Evolutionary conservation across 108 stramenopile species (phyloP), one percentile per base, ranked within the genome.

Genomic region (Cylindrotheca fusiformis): DNA sequence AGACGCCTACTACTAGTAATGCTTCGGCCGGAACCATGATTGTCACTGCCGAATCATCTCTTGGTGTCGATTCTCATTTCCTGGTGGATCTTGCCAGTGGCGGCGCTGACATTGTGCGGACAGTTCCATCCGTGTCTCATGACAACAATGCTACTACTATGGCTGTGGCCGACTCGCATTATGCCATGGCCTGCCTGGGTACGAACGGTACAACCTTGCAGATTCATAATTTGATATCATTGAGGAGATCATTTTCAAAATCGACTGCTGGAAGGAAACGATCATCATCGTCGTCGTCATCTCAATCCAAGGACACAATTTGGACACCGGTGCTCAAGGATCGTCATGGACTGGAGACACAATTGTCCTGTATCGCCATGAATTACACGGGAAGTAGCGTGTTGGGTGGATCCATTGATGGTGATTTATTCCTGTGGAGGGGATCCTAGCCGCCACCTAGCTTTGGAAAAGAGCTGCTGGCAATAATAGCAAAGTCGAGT

Each of bases 401-500:
- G 14, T 6, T 73, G 1, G 57, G 72, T 17, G 74, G 68, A 2
- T 58, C 74, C 1, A 63, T 20, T 23, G 68, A 69, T 58, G 74
- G 74, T 23, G 67, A 69, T 36, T 46, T 75, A 2, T 63, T 69
- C 29, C 36, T 75, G 8, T 68, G 68, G 74, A 44, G 67, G 17
- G 60, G 72, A 17, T 20, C 41, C 3, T 68, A 59, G 32, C n/a
- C n/a, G n/a, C n/a, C n/a, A n/a, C n/a, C n/a, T n/a, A n/a, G n/a
- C n/a, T n/a, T n/a, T n/a, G n/a, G n/a, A n/a, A n/a, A n/a, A n/a
- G n/a, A n/a, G n/a, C n/a, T n/a, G n/a, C n/a, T n/a, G n/a, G n/a
- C n/a, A n/a, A n/a, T n/a, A n/a, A n/a, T n/a, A n/a, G n/a, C n/a
- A n/a, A n/a, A n/a, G n/a, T n/a, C n/a, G n/a, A n/a, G n/a, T n/a